A percentile compares a stretch with the other conserved stretches of the same genome.
These are phyloP conservation scores for Musa beccarii DNA, from an alignment of 176 grass and related monocot genomes.

Conservation along the genomic window DNA sequence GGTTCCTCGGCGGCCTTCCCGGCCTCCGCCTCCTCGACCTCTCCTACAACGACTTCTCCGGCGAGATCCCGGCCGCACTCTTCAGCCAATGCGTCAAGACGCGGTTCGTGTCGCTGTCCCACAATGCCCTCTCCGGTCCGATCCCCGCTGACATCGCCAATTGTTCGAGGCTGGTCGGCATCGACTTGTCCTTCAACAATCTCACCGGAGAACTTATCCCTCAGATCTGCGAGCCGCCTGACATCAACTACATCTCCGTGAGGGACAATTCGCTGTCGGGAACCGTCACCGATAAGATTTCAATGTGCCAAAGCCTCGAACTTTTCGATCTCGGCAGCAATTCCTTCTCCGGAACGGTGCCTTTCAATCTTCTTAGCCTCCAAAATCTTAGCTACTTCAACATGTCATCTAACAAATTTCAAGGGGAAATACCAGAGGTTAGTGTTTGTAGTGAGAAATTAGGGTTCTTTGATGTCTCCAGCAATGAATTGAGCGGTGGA, in stretches of 20 bases:
- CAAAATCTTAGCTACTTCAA: slow-evolving; percentile 93
- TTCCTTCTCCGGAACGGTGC: slow-evolving; percentile 47
- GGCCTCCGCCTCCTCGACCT: slow-evolving; percentile 87
- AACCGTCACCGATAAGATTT: slow-evolving; percentile 31
- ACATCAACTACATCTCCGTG: slow-evolving; percentile 74
- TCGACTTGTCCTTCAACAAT: slow-evolving; percentile 94
- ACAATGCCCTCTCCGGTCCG: slow-evolving; percentile 56
- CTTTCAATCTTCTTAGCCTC: slow-evolving; percentile 38
- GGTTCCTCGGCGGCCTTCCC: slow-evolving; percentile 44
- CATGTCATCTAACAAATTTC: slow-evolving; percentile 74
- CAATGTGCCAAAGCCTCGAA: slow-evolving; percentile 47
- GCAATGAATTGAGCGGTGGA: slow-evolving; percentile 48
- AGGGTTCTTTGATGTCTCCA: slow-evolving; percentile 56
- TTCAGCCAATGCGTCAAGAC: slow-evolving; percentile 69
- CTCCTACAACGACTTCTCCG: slow-evolving; percentile 72
- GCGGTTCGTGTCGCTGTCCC: slow-evolving; percentile 78
- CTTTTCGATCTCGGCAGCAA: slow-evolving; percentile 85
- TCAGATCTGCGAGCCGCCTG: slow-evolving; percentile 54
- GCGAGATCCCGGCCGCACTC: slow-evolving; percentile 55
- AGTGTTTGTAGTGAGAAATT: slow-evolving; percentile 45
- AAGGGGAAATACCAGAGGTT: slow-evolving; percentile 59
- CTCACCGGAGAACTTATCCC: slow-evolving; percentile 60
- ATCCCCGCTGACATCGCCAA: slow-evolving; percentile 47
- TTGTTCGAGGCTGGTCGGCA: slow-evolving; percentile 58
- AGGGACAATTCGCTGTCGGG: slow-evolving; percentile 59